Evolutionary conservation across 148 eudicot species (phyloP).

Genomic region (Persicaria tinctoria): DNA sequence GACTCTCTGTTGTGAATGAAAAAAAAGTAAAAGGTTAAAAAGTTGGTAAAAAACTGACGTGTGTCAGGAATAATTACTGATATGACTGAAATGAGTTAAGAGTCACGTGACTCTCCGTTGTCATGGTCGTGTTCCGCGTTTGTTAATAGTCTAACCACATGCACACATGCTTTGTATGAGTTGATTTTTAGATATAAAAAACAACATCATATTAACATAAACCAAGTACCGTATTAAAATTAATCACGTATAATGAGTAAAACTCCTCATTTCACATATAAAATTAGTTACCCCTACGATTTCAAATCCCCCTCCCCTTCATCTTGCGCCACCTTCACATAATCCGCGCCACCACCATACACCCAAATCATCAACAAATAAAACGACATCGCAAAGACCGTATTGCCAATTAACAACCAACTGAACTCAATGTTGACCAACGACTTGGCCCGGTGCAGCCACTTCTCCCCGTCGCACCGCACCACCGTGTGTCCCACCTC

Average conservation of each 20-base stretch:
- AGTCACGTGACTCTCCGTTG: too few species aligned
- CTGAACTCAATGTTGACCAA: conserved; percentile 66
- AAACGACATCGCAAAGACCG: conserved; percentile 29
- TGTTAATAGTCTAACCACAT: too few species aligned
- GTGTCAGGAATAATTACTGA: too few species aligned
- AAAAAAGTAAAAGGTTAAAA: too few species aligned
- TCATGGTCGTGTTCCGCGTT: too few species aligned
- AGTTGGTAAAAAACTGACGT: too few species aligned
- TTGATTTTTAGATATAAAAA: too few species aligned
- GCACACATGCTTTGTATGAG: too few species aligned
- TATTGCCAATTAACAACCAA: conserved; percentile 47
- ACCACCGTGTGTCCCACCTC: conserved; percentile 63
- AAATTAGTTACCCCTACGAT: background rate
- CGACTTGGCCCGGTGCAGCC: conserved; percentile 57
- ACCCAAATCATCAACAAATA: conserved; percentile 34
- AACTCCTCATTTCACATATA: background rate
- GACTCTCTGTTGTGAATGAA: too few species aligned
- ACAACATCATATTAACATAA: too few species aligned
- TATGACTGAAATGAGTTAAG: too few species aligned
- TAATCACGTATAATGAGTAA: background rate
- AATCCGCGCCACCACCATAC: conserved; percentile 15
- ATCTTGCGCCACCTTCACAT: conserved; percentile 12
- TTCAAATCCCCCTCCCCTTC: conserved; percentile 16
- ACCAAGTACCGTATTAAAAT: too few species aligned
- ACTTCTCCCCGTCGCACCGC: conserved; percentile 39